These are phyloP conservation scores for Dictyostelium brefeldianum DNA, from an alignment of 78 protist genomes.

Conservation along the genomic window DNA sequence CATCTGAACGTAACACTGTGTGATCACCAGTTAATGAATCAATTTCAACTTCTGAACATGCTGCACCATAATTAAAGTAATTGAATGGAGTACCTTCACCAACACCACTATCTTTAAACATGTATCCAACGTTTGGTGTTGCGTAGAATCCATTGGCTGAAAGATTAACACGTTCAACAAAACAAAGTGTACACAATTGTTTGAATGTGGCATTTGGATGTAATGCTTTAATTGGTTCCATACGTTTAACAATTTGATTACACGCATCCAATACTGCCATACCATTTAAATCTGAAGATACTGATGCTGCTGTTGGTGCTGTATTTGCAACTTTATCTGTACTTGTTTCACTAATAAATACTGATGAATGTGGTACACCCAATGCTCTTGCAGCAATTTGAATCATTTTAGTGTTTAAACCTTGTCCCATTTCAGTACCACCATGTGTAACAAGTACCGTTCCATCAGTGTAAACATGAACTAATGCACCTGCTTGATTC, in stretches of 20 bases:
- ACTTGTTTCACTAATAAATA: conserved; percentile 91
- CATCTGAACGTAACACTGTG: conserved; percentile 83
- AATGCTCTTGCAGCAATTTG: conserved; percentile 90
- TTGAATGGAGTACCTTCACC: conserved; percentile 75
- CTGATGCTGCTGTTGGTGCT: conserved; percentile 95
- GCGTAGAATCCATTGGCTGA: conserved; percentile 95
- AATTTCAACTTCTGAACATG: conserved; percentile 93
- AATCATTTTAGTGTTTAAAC: conserved; percentile 95
- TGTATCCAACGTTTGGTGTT: conserved; percentile 77
- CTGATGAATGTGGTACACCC: conserved; percentile 80
- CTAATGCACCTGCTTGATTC: conserved; percentile 94
- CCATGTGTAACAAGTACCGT: conserved; percentile 96
- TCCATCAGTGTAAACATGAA: conserved; percentile 95
- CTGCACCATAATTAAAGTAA: conserved; percentile 90
- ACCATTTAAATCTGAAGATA: conserved; percentile 95
- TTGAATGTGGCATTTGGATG: conserved; percentile 57
- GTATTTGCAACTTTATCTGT: conserved; percentile 95
- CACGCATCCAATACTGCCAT: conserved; percentile 97
- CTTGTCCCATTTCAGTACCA: conserved; percentile 99
- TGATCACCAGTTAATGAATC: conserved; percentile 95
- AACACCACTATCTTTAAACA: conserved; percentile 77
- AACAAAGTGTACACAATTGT: conserved; percentile 84
- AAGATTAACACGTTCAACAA: conserved; percentile 86
- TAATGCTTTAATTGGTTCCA: conserved; percentile 83
- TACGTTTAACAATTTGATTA: conserved; percentile 80